phyloP scores from a whole-genome alignment of 2,329 filamentous ascomycete genomes.

The Graphilbum sp. region DNA sequence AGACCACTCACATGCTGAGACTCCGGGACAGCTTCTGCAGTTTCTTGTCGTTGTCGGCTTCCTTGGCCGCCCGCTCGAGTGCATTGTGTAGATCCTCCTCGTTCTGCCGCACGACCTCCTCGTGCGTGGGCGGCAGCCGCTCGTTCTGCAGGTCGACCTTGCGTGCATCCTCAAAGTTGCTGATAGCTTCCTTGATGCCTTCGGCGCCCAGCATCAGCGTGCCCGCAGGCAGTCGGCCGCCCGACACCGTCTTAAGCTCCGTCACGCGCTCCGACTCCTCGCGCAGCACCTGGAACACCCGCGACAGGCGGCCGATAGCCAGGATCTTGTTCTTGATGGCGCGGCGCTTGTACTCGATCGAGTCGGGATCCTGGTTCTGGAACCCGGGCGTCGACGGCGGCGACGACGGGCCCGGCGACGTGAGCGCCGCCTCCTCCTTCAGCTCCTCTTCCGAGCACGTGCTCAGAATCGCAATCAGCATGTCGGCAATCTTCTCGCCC shows the following conservation, averaged over 20 bases:
- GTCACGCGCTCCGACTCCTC: conserved; percentile 96
- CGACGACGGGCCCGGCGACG: conserved; percentile 54
- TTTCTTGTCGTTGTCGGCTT: conserved; percentile 84
- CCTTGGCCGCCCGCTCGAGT: conserved; percentile 67
- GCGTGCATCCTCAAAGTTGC: conserved; percentile 86
- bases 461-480: conserved; percentile 96
- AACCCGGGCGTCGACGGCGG: conserved; percentile 41
- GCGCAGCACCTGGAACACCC: conserved; percentile 94
- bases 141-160: conserved; percentile 98
- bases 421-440: conserved; percentile 67
- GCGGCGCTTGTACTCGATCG: conserved; percentile 82
- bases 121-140: conserved; percentile 75
- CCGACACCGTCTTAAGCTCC: conserved; percentile 91
- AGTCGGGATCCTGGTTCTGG: conserved; percentile 48
- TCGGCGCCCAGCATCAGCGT: conserved; percentile 97
- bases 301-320: conserved; percentile 87
- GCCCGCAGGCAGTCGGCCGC: conserved; percentile 79
- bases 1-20: conserved; percentile 83
- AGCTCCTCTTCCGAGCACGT: conserved; percentile 98
- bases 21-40: conserved; percentile 75
- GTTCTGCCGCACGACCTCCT: conserved; percentile 73
- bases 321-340: conserved; percentile 99
- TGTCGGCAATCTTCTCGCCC: conserved; percentile 97
- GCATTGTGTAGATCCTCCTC: conserved; percentile 70
- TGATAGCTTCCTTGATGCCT: conserved; percentile 97